Base-by-base conservation (phyloP, 257 asterid species). In the Paraleonurus japonicus region DNA sequence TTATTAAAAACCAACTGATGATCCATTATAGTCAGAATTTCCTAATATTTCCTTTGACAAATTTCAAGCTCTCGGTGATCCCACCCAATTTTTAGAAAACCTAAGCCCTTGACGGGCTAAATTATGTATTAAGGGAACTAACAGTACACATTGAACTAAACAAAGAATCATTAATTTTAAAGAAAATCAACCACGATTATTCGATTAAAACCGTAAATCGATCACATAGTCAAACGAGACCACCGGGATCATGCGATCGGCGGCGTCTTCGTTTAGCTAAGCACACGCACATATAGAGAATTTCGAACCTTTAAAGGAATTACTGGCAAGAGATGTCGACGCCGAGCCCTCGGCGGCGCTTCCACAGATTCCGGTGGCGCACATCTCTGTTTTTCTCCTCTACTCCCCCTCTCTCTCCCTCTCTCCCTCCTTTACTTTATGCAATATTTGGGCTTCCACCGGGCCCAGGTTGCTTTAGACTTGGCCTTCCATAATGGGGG, bases 151-250 rank as follows among this genome's bases (percentile, higher is more conserved):
- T n/a, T 4, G 50, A 74, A 41, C 20, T 55, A 13, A 26, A 47
- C 45, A n/a, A n/a, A 26, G 35, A 73, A 35, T 53, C 45, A 51
- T 1, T 32, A 53, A 10, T 50, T 28, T 35, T 3, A 37, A 53
- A 73, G 72, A 62, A n/a, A 30, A 73, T 60, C 71, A 33, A n/a
- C 32, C 41, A 32, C n/a, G 3, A 45, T 11, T 62, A 32, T 61
- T 22, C 54, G 65, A 23, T 9, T 33, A 37, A n/a, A 64, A 13
- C 19, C 30, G 27, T 30, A 58, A 15, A 66, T 45, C 65, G 78
- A 66, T 65, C 12, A 35, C 53, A 32, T 30, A 30, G 26, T 28
- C 47, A 30, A 60, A n/a, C 12, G 47, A 30, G 47, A 15, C 2
- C 65, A 12, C 41, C 37, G 41, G 30, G 39, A 58, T 24, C 37